A percentile compares a stretch with the other conserved stretches of the same genome.
phyloP scores from a whole-genome alignment of 257 asterid genomes.

The Fraxinus quadrangulata region DNA sequence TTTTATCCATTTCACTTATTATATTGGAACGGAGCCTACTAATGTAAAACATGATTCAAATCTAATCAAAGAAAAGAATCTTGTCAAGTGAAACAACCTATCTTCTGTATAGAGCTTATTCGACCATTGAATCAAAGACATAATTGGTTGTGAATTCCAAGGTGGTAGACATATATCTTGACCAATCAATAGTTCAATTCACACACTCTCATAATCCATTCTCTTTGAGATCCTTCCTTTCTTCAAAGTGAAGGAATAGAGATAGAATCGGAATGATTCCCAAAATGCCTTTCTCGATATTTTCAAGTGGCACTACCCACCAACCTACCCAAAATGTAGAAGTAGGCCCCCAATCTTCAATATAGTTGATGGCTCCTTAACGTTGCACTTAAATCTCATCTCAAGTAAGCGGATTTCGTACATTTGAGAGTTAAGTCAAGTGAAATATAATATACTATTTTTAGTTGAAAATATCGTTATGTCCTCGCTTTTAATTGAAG shows the following conservation, averaged over 20 bases:
- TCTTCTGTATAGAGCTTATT: conserved; percentile 13
- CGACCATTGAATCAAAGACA: conserved; percentile 17
- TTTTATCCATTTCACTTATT: conserved; percentile 2
- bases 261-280: too few species aligned
- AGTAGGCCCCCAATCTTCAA: not conserved
- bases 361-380: not conserved
- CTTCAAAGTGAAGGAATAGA: too few species aligned
- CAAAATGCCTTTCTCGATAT: not conserved
- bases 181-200: too few species aligned
- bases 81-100: conserved; percentile 14
- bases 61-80: conserved; percentile 4
- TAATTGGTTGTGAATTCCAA: not conserved
- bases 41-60: conserved; percentile 5
- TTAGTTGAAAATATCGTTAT: not conserved
- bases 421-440: not conserved
- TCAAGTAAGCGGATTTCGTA: not conserved
- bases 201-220: too few species aligned
- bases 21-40: conserved; percentile 7
- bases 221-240: too few species aligned
- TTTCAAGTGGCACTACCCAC: not conserved
- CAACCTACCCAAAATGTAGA: not conserved
- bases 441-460: not conserved
- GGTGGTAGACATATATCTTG: too few species aligned
- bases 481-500: not conserved
- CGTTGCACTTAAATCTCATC: not conserved